These are phyloP conservation scores for Blastobotrys elegans DNA, from an alignment of 1,139 yeast genomes.

Conservation along the genomic window DNA sequence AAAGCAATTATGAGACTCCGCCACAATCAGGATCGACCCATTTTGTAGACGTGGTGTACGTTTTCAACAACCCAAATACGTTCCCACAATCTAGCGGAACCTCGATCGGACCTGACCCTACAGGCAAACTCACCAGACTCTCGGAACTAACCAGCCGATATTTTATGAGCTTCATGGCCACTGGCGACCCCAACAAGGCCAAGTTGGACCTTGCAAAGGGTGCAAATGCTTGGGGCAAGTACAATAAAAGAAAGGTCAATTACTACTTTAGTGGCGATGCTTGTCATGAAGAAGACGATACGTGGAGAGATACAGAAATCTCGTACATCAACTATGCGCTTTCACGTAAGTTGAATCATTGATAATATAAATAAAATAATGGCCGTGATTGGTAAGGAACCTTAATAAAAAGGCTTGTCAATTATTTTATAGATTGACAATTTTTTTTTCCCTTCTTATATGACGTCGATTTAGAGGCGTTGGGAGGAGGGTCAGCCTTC, in stretches of 20 bases:
- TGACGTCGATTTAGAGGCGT: too few species aligned
- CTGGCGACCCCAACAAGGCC: constrained; percentile 15
- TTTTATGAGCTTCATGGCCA: constrained; percentile 15
- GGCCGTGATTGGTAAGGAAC: too few species aligned
- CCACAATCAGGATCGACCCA: constrained; percentile 19
- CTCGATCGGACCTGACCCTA: constrained; percentile 11
- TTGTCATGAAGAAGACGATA: constrained; percentile 3
- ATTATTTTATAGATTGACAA: too few species aligned
- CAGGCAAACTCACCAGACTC: constrained; percentile 3
- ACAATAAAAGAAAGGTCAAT: not conserved
- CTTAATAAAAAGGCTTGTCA: too few species aligned
- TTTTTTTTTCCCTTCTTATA: too few species aligned
- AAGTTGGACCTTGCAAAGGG: not conserved
- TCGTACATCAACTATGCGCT: constrained; percentile 9
- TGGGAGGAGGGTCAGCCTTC: too few species aligned
- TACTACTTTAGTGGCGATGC: not conserved
- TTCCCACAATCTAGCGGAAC: constrained; percentile 1
- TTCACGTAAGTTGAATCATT: not conserved
- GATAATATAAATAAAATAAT: too few species aligned
- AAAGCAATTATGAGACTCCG: constrained; percentile 14
- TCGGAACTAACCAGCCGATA: constrained; percentile 10
- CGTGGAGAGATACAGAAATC: not conserved
- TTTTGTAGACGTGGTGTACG: constrained; percentile 25
- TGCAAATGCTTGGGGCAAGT: constrained; percentile 2
- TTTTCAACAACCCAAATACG: constrained; percentile 20